Evolutionary conservation across 2,329 filamentous ascomycete species (phyloP).

Genomic region (Colletotrichum lentis): DNA sequence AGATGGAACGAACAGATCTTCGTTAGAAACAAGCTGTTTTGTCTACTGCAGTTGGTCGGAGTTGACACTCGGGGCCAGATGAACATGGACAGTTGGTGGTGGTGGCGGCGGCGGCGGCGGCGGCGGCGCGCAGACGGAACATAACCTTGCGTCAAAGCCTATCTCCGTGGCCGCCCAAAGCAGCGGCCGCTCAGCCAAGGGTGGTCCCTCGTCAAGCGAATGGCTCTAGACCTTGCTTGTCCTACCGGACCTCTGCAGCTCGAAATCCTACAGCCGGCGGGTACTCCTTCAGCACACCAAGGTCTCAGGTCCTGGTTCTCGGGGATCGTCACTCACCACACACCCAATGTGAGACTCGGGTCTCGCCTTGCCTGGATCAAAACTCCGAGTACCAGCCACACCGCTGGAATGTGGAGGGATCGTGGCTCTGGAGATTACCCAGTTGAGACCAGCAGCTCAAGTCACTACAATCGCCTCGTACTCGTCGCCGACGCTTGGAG

Average conservation of each 20-base stretch:
- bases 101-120: no score
- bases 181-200: not conserved
- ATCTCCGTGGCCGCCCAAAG: not conserved
- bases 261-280: not conserved
- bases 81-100: not conserved
- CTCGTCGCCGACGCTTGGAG: not conserved
- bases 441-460: not conserved
- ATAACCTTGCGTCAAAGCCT: constrained; percentile 4
- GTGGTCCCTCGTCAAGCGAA: not conserved
- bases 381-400: not conserved
- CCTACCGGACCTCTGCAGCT: not conserved
- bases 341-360: not conserved
- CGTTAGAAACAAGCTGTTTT: not conserved
- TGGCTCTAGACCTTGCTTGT: not conserved
- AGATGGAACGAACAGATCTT: not conserved
- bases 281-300: not conserved
- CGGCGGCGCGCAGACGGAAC: not conserved
- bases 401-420: constrained; percentile 3
- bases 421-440: not conserved
- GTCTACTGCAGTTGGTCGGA: not conserved
- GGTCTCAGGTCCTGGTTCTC: not conserved
- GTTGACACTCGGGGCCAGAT: not conserved
- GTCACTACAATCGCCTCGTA: not conserved
- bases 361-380: constrained; percentile 9
- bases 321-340: not conserved